Base-by-base conservation (phyloP, 176 grass and related monocot species). In the Luzula sylvatica region DNA sequence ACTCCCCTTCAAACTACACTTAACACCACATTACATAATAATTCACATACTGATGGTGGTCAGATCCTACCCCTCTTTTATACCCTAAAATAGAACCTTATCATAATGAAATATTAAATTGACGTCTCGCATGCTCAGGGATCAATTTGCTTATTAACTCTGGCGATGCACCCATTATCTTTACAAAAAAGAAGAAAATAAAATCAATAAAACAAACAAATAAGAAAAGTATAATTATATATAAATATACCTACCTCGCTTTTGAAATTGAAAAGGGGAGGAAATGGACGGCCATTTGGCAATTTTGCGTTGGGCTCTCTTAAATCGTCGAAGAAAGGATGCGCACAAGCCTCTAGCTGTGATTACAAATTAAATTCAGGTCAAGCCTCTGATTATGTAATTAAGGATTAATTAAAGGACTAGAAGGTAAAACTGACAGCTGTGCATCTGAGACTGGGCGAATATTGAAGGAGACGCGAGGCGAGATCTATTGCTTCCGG, bases 321-420 rank as follows among this genome's bases (percentile, higher is more conserved):
- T 40, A 95, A 64, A 53, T 95, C 90, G 9, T 95, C 74, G 11
- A 95, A 95, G 80, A 95, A 95, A 11, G 90, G 68, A 73, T 95
- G 84, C 8, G 84, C 80, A 61, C 90, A 95, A 46, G 90, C 90
- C 65, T 95, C 90, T 62, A 95, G 78, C 90, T 95, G 80, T 71
- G 79, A 53, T 65, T 20, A 77, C 48, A 8, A 13, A 72, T 8
- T 3, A 8, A 69, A 47, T 15, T 20, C 26, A 25, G 14, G 40
- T 35, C 15, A 15, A 12, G 17, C n/a, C 11, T 55, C 38, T 42
- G 15, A 46, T 57, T 55, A 29, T 56, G 19, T 52, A 54, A 58
- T 68, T 72, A 52, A 50, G 15, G 47, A 63, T 27, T 52, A 69
- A 45, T 61, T 41, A 23, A 20, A 26, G 55, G 22, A 2, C 42